Conservation (phyloP, 2,329 filamentous ascomycete genomes). For the Epichloe brachyelytri region DNA sequence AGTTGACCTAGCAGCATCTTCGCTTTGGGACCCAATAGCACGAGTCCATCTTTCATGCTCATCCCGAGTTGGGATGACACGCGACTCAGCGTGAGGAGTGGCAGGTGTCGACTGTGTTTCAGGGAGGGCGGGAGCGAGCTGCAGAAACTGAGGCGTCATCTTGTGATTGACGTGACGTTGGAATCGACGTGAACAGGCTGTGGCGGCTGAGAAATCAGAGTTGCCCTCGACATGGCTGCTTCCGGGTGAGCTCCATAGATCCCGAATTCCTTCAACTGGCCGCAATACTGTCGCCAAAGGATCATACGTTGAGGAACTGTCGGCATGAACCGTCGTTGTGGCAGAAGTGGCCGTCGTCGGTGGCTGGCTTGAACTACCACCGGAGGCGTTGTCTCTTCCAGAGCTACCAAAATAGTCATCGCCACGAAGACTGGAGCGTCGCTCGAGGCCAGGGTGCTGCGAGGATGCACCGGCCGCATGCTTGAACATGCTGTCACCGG, state of each 20-base stretch:
- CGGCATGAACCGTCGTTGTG: slow-evolving; percentile 12
- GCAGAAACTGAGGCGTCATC: slow-evolving; percentile 29
- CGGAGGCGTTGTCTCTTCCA: slow-evolving; percentile 22
- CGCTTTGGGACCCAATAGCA: slow-evolving; percentile 24
- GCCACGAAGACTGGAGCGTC: slow-evolving; percentile 40
- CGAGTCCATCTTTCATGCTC: slow-evolving; percentile 28
- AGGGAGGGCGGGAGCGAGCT: slow-evolving; percentile 18
- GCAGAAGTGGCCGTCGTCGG: slow-evolving; percentile 11
- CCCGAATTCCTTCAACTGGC: slow-evolving; percentile 10
- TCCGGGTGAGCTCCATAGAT: neutral
- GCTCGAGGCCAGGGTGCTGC: slow-evolving; percentile 38
- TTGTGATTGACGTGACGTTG: slow-evolving; percentile 33
- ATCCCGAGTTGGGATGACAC: slow-evolving; percentile 25
- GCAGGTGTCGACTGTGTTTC: slow-evolving; percentile 18
- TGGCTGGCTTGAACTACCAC: slow-evolving; percentile 14
- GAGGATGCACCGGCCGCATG: slow-evolving; percentile 33
- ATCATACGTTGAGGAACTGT: slow-evolving; percentile 20
- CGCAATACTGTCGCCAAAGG: slow-evolving; percentile 27
- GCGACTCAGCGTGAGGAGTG: slow-evolving; percentile 25
- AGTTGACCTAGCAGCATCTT: slow-evolving; percentile 40
- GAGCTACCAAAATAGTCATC: slow-evolving; percentile 39
- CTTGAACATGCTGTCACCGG: slow-evolving; percentile 37
- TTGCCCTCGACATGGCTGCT: neutral
- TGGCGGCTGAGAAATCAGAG: slow-evolving; percentile 11
- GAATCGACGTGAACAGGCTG: slow-evolving; percentile 12